Base-by-base conservation (phyloP, 768 basidiomycete species). In the Coprinopsis marcescibilis region DNA sequence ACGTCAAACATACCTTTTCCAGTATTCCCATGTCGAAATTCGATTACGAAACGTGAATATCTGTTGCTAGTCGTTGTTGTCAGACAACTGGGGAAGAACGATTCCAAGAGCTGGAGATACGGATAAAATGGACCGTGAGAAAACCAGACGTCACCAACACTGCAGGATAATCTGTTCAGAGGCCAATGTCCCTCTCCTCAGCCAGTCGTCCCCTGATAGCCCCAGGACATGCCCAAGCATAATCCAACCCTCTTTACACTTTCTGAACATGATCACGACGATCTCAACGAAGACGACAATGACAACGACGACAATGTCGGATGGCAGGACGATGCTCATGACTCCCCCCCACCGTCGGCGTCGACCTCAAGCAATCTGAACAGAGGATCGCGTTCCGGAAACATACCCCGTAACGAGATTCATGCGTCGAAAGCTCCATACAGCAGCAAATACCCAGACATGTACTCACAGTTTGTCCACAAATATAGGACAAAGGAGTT, bases 381-480 rank as follows among this genome's bases (percentile, higher is more conserved):
- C 41, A 43, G 42, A 33, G 51, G 41, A 37, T 25, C 46, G 47
- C 37, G 46, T 23, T 52, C 65, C 34, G 54, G 65, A 26, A 49
- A 61, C 27, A 65, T 61, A 29, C 52, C 61, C 13, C 56, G 56
- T 38, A 48, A 60, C 46, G 55, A 60, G 27, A 55, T 52, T 52
- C 61, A 57, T 37, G 29, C 45, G 23, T 37, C 53, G 17, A 33
- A 24, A 52, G 35, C 13, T 50, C 63, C 6, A 52, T 32, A 33
- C 7, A 54, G 61, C 21, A 60, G 57, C 26, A 66, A 68, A 53
- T 67, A 69, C 49, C 60, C 80, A 15, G 80, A 85, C 56, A 75
- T 86, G 17, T 90, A 89, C 65, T 80, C 83, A 17, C 86, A 89
- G 58, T 89, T 89, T 59, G 79, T 89, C 34, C 78, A 75, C 52